Conservation (phyloP, 768 basidiomycete genomes). For the Xerocomellus dryophilus region DNA sequence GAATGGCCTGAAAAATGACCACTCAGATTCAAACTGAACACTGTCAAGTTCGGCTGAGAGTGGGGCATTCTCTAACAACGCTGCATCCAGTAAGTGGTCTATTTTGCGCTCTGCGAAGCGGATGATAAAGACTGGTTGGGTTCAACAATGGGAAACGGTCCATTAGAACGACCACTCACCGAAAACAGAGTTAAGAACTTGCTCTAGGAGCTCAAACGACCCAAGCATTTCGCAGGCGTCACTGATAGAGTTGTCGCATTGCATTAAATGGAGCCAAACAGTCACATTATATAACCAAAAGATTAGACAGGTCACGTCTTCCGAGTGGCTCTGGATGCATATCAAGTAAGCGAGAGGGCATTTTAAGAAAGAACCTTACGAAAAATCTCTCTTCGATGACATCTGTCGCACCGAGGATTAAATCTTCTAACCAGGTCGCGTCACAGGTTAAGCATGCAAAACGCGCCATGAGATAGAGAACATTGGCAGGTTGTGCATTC, state of each 20-base stretch:
- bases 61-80: constrained; percentile 79
- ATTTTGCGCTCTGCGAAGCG: constrained; percentile 87
- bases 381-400: constrained; percentile 90
- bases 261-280: constrained; percentile 86
- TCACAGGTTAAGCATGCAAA: constrained; percentile 94
- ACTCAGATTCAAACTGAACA: constrained; percentile 94
- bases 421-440: constrained; percentile 87
- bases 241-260: constrained; percentile 76
- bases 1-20: constrained; percentile 84
- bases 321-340: constrained; percentile 62
- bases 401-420: constrained; percentile 88
- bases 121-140: constrained; percentile 80
- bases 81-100: constrained; percentile 78
- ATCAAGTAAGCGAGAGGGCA: constrained; percentile 10
- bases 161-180: constrained; percentile 45
- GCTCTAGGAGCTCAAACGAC: constrained; percentile 82
- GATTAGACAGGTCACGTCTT: constrained; percentile 80
- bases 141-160: constrained; percentile 3
- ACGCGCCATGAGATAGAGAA: constrained; percentile 83
- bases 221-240: constrained; percentile 81
- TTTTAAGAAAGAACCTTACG: constrained; percentile 48
- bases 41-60: constrained; percentile 75
- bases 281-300: constrained; percentile 96
- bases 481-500: constrained; percentile 86
- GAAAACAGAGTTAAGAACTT: constrained; percentile 92